A percentile compares a stretch with the other conserved stretches of the same genome.
These are phyloP conservation scores for Penicillium paxilli DNA, from an alignment of 495 filamentous ascomycete genomes.

Conservation along the genomic window DNA sequence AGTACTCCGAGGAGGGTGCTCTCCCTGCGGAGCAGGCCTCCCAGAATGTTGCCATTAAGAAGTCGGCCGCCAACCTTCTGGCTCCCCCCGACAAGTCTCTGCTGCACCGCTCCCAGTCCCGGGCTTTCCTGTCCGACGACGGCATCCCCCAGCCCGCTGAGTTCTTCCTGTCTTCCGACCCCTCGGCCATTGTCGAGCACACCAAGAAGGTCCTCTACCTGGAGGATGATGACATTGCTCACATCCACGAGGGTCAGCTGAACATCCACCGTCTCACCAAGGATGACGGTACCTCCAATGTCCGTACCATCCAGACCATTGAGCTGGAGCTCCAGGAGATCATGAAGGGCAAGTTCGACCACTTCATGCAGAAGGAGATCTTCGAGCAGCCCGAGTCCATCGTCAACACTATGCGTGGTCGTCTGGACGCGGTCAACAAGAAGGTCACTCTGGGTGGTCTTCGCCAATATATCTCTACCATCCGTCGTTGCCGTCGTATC, in stretches of 20 bases:
- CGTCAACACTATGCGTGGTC: slow-evolving; percentile 99
- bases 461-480: slow-evolving; percentile 92
- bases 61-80: slow-evolving; percentile 76
- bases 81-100: slow-evolving; percentile 94
- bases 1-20: slow-evolving; percentile 83
- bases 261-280: slow-evolving; percentile 98
- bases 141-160: slow-evolving; percentile 96
- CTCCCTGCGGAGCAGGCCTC: slow-evolving; percentile 93
- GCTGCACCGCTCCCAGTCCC: slow-evolving; percentile 95
- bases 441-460: slow-evolving; percentile 92
- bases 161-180: slow-evolving; percentile 98
- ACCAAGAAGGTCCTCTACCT: slow-evolving; percentile 99
- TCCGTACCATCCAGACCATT: slow-evolving; percentile 95
- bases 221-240: slow-evolving; percentile 98
- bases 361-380: slow-evolving; percentile 99
- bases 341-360: slow-evolving; percentile 99
- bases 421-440: slow-evolving; percentile 89
- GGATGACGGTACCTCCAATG: slow-evolving; percentile 93
- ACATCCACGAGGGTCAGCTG: slow-evolving; percentile 96
- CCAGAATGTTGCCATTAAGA: slow-evolving; percentile 95
- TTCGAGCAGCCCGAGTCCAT: slow-evolving; percentile 99
- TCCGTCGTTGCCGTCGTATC: slow-evolving; percentile 90
- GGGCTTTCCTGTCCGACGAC: slow-evolving; percentile 97
- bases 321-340: slow-evolving; percentile 99
- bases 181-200: slow-evolving; percentile 97